Percentiles rank a stretch among this genome's conserved stretches.
phyloP scores from a whole-genome alignment of 2,329 filamentous ascomycete species.

The Colletotrichum liriopes region DNA sequence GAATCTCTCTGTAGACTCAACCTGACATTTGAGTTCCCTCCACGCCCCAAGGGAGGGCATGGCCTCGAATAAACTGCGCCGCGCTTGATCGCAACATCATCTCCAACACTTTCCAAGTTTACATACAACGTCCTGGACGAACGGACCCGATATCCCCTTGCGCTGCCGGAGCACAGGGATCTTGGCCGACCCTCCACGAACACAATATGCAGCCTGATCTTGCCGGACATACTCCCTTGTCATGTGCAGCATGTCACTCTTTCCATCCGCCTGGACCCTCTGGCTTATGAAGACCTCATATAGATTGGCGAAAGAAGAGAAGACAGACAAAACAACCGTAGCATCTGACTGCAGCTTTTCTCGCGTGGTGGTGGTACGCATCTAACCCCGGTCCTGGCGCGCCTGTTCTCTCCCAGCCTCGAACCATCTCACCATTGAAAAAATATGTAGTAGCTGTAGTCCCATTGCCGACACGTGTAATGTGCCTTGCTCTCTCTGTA shows the following conservation, averaged over 20 bases:
- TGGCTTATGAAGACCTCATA: not conserved
- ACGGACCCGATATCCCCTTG: conserved; percentile 9
- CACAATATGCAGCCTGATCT: not conserved
- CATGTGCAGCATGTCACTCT: not conserved
- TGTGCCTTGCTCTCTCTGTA: not conserved
- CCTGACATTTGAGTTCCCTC: not conserved
- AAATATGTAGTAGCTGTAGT: not conserved
- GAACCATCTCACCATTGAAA: not conserved
- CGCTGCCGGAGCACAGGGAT: not conserved
- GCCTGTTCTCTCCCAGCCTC: not conserved
- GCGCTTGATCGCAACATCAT: no score
- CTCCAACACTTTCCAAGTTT: not conserved
- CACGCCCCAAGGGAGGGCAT: not conserved
- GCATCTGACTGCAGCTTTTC: not conserved
- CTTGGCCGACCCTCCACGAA: not conserved
- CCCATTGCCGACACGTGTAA: not conserved
- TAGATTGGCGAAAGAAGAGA: not conserved
- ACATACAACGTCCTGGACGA: conserved; percentile 10
- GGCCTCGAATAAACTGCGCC: not conserved
- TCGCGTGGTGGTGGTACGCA: not conserved
- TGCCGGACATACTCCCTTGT: not conserved
- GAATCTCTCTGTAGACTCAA: not conserved
- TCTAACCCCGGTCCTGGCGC: not conserved
- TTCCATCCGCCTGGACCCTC: not conserved
- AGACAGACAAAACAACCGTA: not conserved